Base-by-base conservation (phyloP, 2,329 filamentous ascomycete genomes). In the Talaromyces marneffei region DNA sequence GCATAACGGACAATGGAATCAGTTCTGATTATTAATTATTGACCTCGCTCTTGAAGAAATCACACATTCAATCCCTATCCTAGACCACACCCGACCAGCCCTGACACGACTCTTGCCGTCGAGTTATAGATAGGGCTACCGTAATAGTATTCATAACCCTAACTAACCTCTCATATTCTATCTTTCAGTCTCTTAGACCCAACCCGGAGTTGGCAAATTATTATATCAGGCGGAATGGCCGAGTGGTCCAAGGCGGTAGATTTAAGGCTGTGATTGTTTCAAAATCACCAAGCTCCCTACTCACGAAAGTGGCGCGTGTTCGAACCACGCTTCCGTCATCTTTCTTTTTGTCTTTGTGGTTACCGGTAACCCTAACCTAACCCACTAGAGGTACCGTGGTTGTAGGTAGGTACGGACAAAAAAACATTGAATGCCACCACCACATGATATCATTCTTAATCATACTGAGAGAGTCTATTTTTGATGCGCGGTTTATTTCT, bases 361-460 rank as follows among this genome's bases (percentile, higher is more conserved):
- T 10, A 12, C 3, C 8, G 33, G 33, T 48, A 48, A 35, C 18
- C 46, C 27, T 50, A 52, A 33, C 29, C 29, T 8, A 52, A n/a
- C n/a, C n/a, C 29, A 52, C 42, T 10, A 16, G 16, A 31, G 18
- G 18, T 35, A 42, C n/a, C n/a, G 44, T 16, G 14, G 16, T 10
- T 42, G n/a, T 42, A 20, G 20, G n/a, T 33, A n/a, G 1, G 14
- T 10, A 39, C n/a, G n/a, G n/a, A n/a, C n/a, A n/a, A n/a, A n/a
- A n/a, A n/a, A n/a, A n/a, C n/a, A n/a, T n/a, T n/a, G n/a, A n/a
- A n/a, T 58, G 57, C 57, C 57, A 59, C 57, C 37, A 48, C 44
- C 44, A 48, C 44, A 44, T 59, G 57, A 59, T 25, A 59, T 59
- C 57, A 59, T 29, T 16, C 25, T 59, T n/a, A 23, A 59, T 59